phyloP scores from a whole-genome alignment of 2,329 filamentous ascomycete species.

The Aspergillus caelatus region DNA sequence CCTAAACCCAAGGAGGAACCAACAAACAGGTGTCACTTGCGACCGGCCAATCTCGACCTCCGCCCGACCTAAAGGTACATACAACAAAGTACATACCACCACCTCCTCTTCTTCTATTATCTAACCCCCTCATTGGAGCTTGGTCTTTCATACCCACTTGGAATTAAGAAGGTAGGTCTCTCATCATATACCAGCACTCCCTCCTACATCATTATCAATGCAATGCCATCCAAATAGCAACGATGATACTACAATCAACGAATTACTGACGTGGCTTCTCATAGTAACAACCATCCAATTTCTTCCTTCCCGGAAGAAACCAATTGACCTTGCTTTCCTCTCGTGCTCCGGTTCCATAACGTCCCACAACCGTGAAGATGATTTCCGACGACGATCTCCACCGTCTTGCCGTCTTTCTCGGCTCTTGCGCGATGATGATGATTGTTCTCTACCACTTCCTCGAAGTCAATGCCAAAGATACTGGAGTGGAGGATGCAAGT shows the following conservation, averaged over 20 bases:
- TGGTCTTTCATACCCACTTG: not conserved
- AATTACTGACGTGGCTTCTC: not conserved
- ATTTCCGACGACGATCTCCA: conserved; percentile 94
- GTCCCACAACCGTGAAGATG: conserved; percentile 62
- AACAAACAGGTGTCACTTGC: conserved; percentile 5
- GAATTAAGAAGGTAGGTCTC: not conserved
- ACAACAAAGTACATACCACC: not conserved
- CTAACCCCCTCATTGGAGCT: not conserved
- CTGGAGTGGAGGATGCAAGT: conserved; percentile 25
- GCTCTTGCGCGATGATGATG: conserved; percentile 83
- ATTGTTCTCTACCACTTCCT: conserved; percentile 97
- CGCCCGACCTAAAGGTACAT: not conserved
- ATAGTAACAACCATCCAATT: not conserved
- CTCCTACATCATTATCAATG: not conserved
- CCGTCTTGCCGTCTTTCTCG: conserved; percentile 88
- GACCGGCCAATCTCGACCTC: conserved; percentile 4
- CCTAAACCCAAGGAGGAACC: not conserved
- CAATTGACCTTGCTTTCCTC: not conserved
- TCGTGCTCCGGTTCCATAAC: not conserved
- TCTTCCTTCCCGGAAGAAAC: not conserved
- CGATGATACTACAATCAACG: not conserved
- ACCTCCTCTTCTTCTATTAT: not conserved
- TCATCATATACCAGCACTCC: not conserved
- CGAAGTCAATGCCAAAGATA: conserved; percentile 81
- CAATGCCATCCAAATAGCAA: not conserved